Conservation (phyloP, 257 asterid species). For the Fraxinus cuspidata region DNA sequence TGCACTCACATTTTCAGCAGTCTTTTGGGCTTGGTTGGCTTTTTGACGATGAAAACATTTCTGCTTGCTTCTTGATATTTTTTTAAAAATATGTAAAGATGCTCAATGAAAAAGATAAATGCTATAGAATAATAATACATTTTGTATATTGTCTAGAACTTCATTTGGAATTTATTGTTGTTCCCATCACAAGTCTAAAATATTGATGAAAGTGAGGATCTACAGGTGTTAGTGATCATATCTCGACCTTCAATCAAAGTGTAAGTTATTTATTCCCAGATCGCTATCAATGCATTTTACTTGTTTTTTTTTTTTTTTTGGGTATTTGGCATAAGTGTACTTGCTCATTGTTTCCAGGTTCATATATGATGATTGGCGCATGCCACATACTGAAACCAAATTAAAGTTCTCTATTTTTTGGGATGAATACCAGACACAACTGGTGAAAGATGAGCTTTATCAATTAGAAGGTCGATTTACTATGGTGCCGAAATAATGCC, state of each 20-base stretch:
- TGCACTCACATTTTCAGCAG: too few species aligned
- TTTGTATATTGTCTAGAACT: too few species aligned
- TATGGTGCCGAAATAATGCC: too few species aligned
- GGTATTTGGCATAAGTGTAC: too few species aligned
- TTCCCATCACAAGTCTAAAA: conserved; percentile 60
- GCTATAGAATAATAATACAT: too few species aligned
- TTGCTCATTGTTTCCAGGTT: conserved; percentile 55
- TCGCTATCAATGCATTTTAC: neutral
- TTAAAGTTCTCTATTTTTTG: conserved; percentile 57
- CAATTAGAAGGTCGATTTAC: too few species aligned
- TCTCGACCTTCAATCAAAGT: conserved; percentile 92
- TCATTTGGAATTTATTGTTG: too few species aligned
- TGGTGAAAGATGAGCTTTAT: conserved; percentile 73
- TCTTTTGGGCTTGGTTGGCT: too few species aligned
- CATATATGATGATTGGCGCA: conserved; percentile 74
- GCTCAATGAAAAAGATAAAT: too few species aligned
- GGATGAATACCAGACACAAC: conserved; percentile 64
- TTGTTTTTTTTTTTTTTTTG: neutral
- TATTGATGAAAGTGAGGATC: conserved; percentile 64
- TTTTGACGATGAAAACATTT: too few species aligned
- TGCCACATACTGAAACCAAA: conserved; percentile 94
- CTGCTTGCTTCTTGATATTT: neutral
- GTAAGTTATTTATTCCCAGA: conserved; percentile 44
- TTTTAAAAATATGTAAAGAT: too few species aligned
- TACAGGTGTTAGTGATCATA: conserved; percentile 72